Conservation (phyloP, 805 yeast genomes). For the Saturnispora saitoi region DNA sequence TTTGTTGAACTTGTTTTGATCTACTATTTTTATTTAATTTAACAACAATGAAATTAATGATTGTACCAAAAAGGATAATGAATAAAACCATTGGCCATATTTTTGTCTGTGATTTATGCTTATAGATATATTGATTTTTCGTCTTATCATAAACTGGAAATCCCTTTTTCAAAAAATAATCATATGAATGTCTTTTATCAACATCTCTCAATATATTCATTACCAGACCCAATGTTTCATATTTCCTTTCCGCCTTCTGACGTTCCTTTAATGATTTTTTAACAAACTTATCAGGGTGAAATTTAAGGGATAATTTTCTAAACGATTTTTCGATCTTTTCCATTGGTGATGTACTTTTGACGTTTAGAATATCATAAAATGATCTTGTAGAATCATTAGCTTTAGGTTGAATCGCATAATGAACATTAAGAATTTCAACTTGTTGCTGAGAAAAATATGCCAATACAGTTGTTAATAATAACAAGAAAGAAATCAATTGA, state of each 20-base stretch:
- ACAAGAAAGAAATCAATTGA: neutral
- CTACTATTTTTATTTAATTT: conserved; percentile 11
- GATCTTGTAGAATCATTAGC: conserved; percentile 4
- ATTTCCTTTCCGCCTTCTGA: conserved; percentile 56
- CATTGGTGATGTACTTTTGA: conserved; percentile 32
- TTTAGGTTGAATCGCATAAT: conserved; percentile 14
- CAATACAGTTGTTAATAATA: conserved; percentile 4
- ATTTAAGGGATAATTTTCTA: conserved; percentile 56
- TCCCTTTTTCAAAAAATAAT: conserved; percentile 72
- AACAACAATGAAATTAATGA: conserved; percentile 12
- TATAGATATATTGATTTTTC: conserved; percentile 10
- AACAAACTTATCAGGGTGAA: conserved; percentile 80
- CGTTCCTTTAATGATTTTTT: conserved; percentile 32
- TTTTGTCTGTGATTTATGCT: conserved; percentile 10
- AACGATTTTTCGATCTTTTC: conserved; percentile 58
- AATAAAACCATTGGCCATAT: conserved; percentile 8
- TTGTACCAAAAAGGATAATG: conserved; percentile 3
- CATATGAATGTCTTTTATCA: conserved; percentile 64
- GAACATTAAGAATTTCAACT: conserved; percentile 12
- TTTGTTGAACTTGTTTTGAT: conserved; percentile 13
- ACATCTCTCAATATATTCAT: conserved; percentile 59
- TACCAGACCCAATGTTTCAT: conserved; percentile 68
- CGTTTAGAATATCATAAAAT: conserved; percentile 11
- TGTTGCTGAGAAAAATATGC: conserved; percentile 13
- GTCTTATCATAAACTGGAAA: conserved; percentile 65